Percentiles rank a stretch among this genome's conserved stretches.
Evolutionary conservation across 768 basidiomycete species (phyloP).

Genomic region (Tremella mesenterica): DNA sequence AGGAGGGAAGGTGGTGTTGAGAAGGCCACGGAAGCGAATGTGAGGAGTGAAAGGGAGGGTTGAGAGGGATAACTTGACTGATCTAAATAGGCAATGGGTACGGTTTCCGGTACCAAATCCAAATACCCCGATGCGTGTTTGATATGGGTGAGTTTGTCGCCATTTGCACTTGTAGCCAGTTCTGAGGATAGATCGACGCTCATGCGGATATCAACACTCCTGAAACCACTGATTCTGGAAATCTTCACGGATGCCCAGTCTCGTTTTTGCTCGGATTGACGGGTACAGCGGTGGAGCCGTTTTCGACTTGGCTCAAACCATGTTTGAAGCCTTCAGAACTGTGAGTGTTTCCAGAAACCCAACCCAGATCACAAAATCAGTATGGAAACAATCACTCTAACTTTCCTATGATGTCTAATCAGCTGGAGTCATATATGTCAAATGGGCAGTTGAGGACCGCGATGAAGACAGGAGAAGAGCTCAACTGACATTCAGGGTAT

Average conservation of each 20-base stretch:
- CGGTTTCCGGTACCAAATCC: slow-evolving; percentile 75
- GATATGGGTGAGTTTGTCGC: slow-evolving; percentile 59
- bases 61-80: not conserved
- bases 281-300: slow-evolving; percentile 46
- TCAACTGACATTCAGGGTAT: too few species aligned
- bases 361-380: too few species aligned
- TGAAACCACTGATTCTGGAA: slow-evolving; percentile 70
- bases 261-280: slow-evolving; percentile 71
- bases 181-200: slow-evolving; percentile 59
- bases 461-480: too few species aligned
- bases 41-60: slow-evolving; percentile 1
- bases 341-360: slow-evolving; percentile 24
- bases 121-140: slow-evolving; percentile 57
- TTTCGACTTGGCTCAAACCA: slow-evolving; percentile 55
- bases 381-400: not conserved
- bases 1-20: not conserved
- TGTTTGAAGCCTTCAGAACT: slow-evolving; percentile 62
- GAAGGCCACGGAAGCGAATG: not conserved
- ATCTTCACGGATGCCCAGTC: slow-evolving; percentile 96
- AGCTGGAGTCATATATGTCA: too few species aligned
- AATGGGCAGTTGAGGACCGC: not conserved
- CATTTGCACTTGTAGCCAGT: not conserved
- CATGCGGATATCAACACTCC: slow-evolving; percentile 94
- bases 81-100: slow-evolving; percentile 66
- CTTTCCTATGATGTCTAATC: not conserved